These are phyloP conservation scores for Tricholoma sp. DNA, from an alignment of 768 basidiomycete species.

Conservation along the genomic window DNA sequence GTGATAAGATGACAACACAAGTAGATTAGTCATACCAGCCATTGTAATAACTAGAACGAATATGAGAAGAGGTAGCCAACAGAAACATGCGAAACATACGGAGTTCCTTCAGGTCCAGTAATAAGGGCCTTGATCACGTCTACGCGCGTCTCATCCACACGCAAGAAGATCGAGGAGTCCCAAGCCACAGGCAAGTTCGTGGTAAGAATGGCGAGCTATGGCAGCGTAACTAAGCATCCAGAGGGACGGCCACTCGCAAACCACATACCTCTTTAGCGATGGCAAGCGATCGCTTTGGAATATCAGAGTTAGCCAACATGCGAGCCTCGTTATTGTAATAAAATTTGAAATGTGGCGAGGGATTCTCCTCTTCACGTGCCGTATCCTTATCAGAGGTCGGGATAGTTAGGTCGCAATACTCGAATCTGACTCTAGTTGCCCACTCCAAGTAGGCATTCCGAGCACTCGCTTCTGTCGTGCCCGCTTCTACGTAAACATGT, in stretches of 20 bases:
- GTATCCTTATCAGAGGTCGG: conserved; percentile 22
- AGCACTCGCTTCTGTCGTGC: conserved; percentile 60
- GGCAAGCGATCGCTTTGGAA: conserved; percentile 87
- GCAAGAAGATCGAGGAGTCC: conserved; percentile 90
- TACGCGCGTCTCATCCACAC: conserved; percentile 88
- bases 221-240: not conserved
- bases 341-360: conserved; percentile 72
- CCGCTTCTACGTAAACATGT: conserved; percentile 41
- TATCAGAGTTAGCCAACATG: conserved; percentile 78
- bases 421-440: conserved; percentile 79
- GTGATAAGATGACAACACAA: not conserved
- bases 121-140: conserved; percentile 91
- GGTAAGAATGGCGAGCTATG: conserved; percentile 84
- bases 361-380: conserved; percentile 37
- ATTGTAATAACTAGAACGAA: conserved; percentile 65
- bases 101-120: conserved; percentile 90
- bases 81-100: conserved; percentile 44
- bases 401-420: conserved; percentile 84
- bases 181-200: conserved; percentile 93
- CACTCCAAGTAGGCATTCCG: conserved; percentile 75
- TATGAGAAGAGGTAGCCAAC: conserved; percentile 4
- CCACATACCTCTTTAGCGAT: conserved; percentile 84
- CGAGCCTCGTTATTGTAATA: conserved; percentile 79
- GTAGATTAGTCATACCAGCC: conserved; percentile 59
- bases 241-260: not conserved